These are phyloP conservation scores for Xylariaceae sp. DNA, from an alignment of 2,329 filamentous ascomycete species.

Conservation along the genomic window DNA sequence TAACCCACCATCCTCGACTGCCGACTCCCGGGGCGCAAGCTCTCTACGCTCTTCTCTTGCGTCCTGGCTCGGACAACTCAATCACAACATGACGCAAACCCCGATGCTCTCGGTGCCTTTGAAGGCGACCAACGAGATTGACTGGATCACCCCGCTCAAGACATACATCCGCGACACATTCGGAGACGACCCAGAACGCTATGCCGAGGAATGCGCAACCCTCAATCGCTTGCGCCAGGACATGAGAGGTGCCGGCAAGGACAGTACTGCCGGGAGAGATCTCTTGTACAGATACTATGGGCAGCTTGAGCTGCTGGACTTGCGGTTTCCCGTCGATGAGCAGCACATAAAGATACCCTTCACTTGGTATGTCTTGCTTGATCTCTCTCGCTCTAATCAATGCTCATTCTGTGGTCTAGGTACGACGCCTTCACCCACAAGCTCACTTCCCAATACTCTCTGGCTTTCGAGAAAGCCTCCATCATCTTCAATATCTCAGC, in stretches of 20 bases:
- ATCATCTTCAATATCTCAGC: constrained; percentile 99
- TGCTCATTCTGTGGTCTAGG: constrained; percentile 4
- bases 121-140: constrained; percentile 94
- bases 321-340: constrained; percentile 95
- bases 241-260: constrained; percentile 95
- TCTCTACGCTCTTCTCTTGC: constrained; percentile 7
- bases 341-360: constrained; percentile 99
- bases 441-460: constrained; percentile 90
- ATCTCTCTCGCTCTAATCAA: constrained; percentile 4
- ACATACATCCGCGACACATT: constrained; percentile 90
- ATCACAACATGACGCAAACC: constrained; percentile 66
- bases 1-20: constrained; percentile 5
- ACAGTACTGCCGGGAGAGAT: constrained; percentile 89
- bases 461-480: constrained; percentile 97
- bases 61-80: constrained; percentile 5
- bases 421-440: constrained; percentile 98
- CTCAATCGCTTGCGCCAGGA: constrained; percentile 95
- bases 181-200: constrained; percentile 93
- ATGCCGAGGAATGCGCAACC: constrained; percentile 90
- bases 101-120: constrained; percentile 95
- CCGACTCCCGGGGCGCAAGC: constrained; percentile 10
- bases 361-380: no score
- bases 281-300: constrained; percentile 96
- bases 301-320: constrained; percentile 88
- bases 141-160: constrained; percentile 93